Base-by-base conservation (phyloP, 352 stramenopile genomes). In the Phytophthora nicotianae region DNA sequence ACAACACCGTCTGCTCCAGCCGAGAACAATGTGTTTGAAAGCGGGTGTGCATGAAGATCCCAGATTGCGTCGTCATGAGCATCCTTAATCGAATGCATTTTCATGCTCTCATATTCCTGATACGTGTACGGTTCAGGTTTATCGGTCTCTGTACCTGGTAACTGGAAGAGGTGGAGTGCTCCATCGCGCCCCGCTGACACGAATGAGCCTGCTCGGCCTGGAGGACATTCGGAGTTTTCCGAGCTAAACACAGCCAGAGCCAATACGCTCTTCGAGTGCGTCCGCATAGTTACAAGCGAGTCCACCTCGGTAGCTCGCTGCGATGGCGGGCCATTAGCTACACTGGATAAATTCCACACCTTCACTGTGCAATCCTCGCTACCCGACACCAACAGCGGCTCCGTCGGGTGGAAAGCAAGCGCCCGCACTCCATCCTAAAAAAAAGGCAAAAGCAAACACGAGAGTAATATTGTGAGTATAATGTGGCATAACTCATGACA, bases 281-380 rank as follows among this genome's bases (percentile, higher is more conserved):
- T 76, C 26, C 88, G 74, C 46, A 95, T 68, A 3, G 88, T 96
- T 42, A 93, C 38, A 13, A 93, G 62, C 23, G 88, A 86, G 42
- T 96, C 88, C 33, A 94, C 64, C 49, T 96, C 88, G 5, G 79
- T 83, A 14, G 83, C 77, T 46, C 85, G 72, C 70, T 91, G 83
- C 9, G 79, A 82, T 37, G 86, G 81, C 20, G 83, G 83, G 14
- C 86, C 83, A 52, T 73, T 81, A 10, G 75, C 72, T 19, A 85
- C 70, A 56, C 63, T 86, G 19, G 75, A 70, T 9, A 96, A 54
- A 45, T 92, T 96, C 88, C 88, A 96, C 16, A 96, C 73, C 52
- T 88, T 87, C 19, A 93, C 85, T 0, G 88, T 92, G 56, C 85
- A 93, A 49, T 96, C 88, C 61, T 96, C 88, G 51, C 88, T 93